Conservation (phyloP, 2,329 filamentous ascomycete genomes). For the Calonectria leucothoes region DNA sequence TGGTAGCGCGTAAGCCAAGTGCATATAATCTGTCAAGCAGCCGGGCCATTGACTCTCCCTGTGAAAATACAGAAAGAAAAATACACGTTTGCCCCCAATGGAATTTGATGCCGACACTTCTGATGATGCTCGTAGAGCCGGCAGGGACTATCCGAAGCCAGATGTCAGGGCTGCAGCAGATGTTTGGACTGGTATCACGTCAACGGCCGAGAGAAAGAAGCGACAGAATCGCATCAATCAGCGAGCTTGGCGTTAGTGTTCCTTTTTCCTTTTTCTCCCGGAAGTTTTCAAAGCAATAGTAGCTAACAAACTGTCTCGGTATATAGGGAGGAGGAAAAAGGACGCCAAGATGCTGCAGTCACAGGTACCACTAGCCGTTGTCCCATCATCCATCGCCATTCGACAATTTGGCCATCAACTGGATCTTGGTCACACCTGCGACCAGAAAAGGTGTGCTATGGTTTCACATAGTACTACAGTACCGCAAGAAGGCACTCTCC, state of each 20-base stretch:
- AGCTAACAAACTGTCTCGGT: neutral
- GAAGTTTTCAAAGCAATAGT: too few species aligned
- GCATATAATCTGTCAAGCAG: neutral
- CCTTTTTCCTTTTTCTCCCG: too few species aligned
- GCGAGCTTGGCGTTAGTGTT: conserved; percentile 6
- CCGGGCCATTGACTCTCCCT: neutral
- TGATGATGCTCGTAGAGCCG: too few species aligned
- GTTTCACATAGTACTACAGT: neutral
- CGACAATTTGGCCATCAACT: neutral
- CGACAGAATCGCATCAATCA: conserved; percentile 21
- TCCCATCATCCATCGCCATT: neutral
- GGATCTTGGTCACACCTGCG: neutral
- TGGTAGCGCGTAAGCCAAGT: neutral
- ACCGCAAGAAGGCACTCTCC: neutral
- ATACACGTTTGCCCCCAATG: neutral
- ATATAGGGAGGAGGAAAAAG: neutral
- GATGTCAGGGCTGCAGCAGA: neutral
- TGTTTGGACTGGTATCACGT: conserved; percentile 17
- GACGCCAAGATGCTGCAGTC: neutral
- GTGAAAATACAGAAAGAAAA: neutral
- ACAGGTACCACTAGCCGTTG: neutral
- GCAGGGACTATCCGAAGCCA: neutral
- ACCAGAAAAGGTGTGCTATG: neutral
- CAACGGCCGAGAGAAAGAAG: conserved; percentile 10
- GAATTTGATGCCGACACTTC: neutral